These are phyloP conservation scores for Claviceps pusilla DNA, from an alignment of 2,329 filamentous ascomycete species.

Conservation along the genomic window DNA sequence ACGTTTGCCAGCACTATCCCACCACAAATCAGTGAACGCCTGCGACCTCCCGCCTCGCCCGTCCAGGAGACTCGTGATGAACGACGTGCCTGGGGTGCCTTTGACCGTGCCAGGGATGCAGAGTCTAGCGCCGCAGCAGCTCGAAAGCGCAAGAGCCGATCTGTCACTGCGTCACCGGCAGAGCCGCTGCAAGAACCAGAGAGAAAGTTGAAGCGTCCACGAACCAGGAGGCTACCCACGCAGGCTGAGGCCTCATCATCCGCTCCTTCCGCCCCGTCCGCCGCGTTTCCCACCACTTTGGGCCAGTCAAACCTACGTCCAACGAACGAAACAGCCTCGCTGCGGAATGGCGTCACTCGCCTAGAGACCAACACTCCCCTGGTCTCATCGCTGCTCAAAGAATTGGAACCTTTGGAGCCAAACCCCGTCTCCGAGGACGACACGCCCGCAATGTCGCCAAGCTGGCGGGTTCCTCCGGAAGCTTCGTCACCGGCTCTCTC, in stretches of 20 bases:
- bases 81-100: slow-evolving; percentile 72
- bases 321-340: slow-evolving; percentile 6
- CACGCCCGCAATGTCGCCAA: slow-evolving; percentile 11
- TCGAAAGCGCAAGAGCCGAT: slow-evolving; percentile 61
- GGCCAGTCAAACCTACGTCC: slow-evolving; percentile 14
- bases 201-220: slow-evolving; percentile 73
- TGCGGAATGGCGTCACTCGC: slow-evolving; percentile 12
- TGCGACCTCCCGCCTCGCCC: slow-evolving; percentile 41
- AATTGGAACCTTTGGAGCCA: slow-evolving; percentile 73
- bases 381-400: slow-evolving; percentile 70
- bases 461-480: slow-evolving; percentile 18
- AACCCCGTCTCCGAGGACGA: slow-evolving; percentile 45
- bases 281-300: slow-evolving; percentile 16
- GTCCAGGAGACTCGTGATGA: slow-evolving; percentile 62
- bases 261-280: slow-evolving; percentile 21
- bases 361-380: slow-evolving; percentile 53
- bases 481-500: slow-evolving; percentile 50
- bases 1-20: slow-evolving; percentile 52
- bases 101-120: slow-evolving; percentile 68
- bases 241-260: slow-evolving; percentile 32
- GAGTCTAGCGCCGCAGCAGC: slow-evolving; percentile 34
- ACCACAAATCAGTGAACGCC: slow-evolving; percentile 43
- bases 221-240: slow-evolving; percentile 51
- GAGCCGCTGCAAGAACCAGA: slow-evolving; percentile 58
- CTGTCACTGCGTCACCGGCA: slow-evolving; percentile 53